phyloP scores from a whole-genome alignment of 2,329 filamentous ascomycete species.

The Claviceps cyperi region DNA sequence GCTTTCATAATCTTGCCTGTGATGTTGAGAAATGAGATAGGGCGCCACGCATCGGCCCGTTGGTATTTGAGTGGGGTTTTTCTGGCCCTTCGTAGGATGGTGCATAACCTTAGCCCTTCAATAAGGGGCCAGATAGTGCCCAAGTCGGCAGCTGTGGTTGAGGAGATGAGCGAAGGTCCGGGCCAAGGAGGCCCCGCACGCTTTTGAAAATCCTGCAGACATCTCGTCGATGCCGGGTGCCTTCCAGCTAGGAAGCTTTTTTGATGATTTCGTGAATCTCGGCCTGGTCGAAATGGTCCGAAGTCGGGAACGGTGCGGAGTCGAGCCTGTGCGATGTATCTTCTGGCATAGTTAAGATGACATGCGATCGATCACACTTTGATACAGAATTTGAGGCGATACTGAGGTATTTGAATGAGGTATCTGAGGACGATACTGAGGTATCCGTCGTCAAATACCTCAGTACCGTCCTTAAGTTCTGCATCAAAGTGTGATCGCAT shows the following conservation, averaged over 20 bases:
- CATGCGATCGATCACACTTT: no score
- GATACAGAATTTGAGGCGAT: no score
- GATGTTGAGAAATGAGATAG: neutral
- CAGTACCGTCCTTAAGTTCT: no score
- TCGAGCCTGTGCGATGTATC: no score
- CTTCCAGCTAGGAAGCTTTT: neutral
- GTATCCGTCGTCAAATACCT: no score
- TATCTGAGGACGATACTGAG: no score
- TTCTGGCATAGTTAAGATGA: no score
- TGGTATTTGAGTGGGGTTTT: neutral
- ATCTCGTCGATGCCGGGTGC: neutral
- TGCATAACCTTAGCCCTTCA: neutral
- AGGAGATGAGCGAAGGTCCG: neutral
- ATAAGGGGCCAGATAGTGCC: neutral
- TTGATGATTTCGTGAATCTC: neutral
- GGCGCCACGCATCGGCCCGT: neutral
- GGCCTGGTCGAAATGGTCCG: no score
- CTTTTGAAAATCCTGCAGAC: neutral
- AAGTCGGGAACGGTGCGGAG: no score
- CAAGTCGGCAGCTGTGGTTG: neutral
- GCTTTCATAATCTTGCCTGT: neutral
- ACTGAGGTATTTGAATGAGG: no score
- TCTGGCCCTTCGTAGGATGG: no score
- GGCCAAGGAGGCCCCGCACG: neutral
- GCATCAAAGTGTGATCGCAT: no score